Evolutionary conservation across 257 asterid species (phyloP), one percentile per base, ranked within the genome.

Genomic region (Galeopsis tetrahit): DNA sequence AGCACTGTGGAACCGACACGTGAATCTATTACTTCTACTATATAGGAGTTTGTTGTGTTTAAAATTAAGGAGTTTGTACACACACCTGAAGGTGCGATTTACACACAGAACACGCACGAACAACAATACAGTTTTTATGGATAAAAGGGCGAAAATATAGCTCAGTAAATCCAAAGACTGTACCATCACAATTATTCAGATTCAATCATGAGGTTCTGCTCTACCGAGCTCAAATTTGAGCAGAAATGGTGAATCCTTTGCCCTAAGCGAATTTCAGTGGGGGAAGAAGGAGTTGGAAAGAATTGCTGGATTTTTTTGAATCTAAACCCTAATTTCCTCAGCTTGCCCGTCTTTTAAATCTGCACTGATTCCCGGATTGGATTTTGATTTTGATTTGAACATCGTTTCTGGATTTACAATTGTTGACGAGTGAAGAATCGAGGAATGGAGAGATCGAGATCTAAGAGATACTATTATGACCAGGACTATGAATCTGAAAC

Each of bases 361-460:
- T 34, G 35, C 17, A 72, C 75, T 69, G 72, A 74, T 62, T 80
- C 42, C 46, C 14, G 77, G 68, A 63, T 72, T 78, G 78, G 71
- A 66, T 65, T 21, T 21, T 21, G 28, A 21, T 21, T 21, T 21
- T 21, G 28, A 21, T 63, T 63, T 68, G 79, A 67, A 71, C 75
- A 28, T 7, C n/a, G 5, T 0, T 63, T 64, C 57, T 49, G 53
- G 10, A 32, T 6, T 70, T 38, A 38, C 46, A 38, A 21, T 48
- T 60, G 46, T 75, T 49, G 72, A 57, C 64, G 57, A 69, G 70
- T 59, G 75, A 59, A 42, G 62, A 51, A 5, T 57, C 57, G 70
- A 55, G 60, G 49, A 4, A 90, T 90, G 97, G 97, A 90, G 52
- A 85, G 97, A 84, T 88, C 96, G 66, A 88, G 97, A 87, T 89